Conservation (phyloP, 2,329 filamentous ascomycete genomes). For the Microdochium paspali region DNA sequence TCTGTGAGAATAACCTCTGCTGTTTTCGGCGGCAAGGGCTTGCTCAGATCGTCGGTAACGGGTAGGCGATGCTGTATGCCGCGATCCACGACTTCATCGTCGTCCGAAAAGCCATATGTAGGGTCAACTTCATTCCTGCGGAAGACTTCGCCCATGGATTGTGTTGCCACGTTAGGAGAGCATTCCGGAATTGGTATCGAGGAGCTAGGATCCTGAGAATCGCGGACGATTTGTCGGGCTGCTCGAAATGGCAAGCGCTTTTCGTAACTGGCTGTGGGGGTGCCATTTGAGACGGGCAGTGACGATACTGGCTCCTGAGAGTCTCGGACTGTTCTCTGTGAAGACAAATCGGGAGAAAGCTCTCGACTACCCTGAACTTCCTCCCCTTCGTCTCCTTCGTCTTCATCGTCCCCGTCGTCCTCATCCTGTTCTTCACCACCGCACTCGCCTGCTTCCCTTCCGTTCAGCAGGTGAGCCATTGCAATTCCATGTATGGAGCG, state of each 20-base stretch:
- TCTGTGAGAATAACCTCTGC: background rate
- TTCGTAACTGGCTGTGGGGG: background rate
- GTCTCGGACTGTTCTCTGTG: slow-evolving; percentile 4
- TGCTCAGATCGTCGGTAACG: background rate
- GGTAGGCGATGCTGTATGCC: background rate
- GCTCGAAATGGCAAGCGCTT: background rate
- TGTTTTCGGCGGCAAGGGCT: background rate
- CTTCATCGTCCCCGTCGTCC: too few relatives aligned
- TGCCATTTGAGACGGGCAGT: background rate
- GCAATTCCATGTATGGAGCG: background rate
- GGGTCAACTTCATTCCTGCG: slow-evolving; percentile 1
- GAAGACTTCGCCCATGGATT: slow-evolving; percentile 1
- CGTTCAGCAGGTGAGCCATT: too few relatives aligned
- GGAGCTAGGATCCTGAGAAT: slow-evolving; percentile 1
- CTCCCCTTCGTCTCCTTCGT: too few relatives aligned
- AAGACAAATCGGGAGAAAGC: slow-evolving; percentile 2
- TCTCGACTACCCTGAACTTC: background rate
- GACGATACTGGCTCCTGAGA: background rate
- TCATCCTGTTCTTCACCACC: too few relatives aligned
- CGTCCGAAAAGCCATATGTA: slow-evolving; percentile 1
- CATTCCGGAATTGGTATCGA: background rate
- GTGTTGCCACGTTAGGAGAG: background rate
- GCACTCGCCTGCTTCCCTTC: too few relatives aligned
- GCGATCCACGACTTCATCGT: slow-evolving; percentile 1
- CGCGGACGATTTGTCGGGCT: background rate